Conservation (phyloP, 1,284 basidiomycete species). For the Clitocybe nebularis region DNA sequence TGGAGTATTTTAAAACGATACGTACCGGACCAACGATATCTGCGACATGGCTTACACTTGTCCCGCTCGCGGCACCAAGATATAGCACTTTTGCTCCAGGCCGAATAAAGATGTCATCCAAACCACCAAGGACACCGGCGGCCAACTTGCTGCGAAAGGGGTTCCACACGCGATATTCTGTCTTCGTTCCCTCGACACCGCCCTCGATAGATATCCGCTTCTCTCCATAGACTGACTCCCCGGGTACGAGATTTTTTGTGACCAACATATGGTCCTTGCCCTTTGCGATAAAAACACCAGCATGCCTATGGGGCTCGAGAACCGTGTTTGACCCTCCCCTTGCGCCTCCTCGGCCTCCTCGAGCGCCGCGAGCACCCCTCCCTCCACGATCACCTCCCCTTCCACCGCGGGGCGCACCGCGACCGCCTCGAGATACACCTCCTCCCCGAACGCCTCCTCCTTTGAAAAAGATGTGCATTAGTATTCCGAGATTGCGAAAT, state of each 20-base stretch:
- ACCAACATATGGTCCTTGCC: conserved; percentile 97
- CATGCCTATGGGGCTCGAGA: conserved; percentile 94
- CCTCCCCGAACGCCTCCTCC: conserved; percentile 24
- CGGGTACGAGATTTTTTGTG: conserved; percentile 96
- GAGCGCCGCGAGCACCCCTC: conserved; percentile 45
- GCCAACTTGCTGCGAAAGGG: conserved; percentile 98
- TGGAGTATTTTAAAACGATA: conserved; percentile 12
- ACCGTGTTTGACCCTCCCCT: conserved; percentile 83
- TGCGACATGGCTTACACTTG: conserved; percentile 97
- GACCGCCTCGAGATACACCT: conserved; percentile 31
- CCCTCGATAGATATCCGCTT: conserved; percentile 89
- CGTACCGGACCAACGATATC: conserved; percentile 94
- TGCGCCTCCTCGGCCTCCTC: conserved; percentile 61
- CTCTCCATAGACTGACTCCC: conserved; percentile 98
- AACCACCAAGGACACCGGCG: conserved; percentile 93
- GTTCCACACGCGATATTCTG: conserved; percentile 99
- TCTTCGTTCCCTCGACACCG: conserved; percentile 79
- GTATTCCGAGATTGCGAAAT: no score
- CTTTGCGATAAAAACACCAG: conserved; percentile 92
- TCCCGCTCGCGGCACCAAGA: conserved; percentile 95
- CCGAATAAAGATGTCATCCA: conserved; percentile 91
- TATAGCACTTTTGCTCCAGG: conserved; percentile 98
- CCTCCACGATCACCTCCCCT: conserved; percentile 38
- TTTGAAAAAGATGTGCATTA: conserved; percentile 3
- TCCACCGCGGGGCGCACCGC: conserved; percentile 34